Conservation (phyloP, 2,329 filamentous ascomycete species). For the Fusarium tjaetaba region DNA sequence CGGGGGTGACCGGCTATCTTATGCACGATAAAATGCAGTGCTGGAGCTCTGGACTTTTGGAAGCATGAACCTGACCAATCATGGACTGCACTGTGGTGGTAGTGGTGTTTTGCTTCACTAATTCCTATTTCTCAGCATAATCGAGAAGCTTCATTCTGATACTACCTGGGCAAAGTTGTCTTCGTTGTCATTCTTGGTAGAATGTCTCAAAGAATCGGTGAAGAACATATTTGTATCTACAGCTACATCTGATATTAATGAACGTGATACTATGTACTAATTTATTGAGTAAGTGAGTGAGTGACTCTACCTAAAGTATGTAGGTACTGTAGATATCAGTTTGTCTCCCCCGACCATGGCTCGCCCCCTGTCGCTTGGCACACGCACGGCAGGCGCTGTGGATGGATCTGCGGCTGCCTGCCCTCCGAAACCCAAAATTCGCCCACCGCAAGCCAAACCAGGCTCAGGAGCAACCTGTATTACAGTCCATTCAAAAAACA, state of each 20-base stretch:
- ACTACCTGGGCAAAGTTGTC: not conserved
- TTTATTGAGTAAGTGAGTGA: not conserved
- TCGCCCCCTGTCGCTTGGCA: constrained; percentile 23
- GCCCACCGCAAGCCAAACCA: constrained; percentile 14
- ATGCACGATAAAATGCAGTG: constrained; percentile 34
- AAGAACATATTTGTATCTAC: not conserved
- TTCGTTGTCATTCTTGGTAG: not conserved
- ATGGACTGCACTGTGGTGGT: not conserved
- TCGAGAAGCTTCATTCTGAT: not conserved
- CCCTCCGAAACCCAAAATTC: constrained; percentile 33
- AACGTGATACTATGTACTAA: not conserved
- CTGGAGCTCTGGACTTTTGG: constrained; percentile 17
- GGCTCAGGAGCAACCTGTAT: not conserved
- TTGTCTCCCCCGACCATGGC: not conserved
- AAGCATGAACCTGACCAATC: constrained; percentile 20
- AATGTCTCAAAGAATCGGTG: not conserved
- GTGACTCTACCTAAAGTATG: not conserved
- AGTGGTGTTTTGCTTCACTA: constrained; percentile 34
- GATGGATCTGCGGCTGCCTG: constrained; percentile 29
- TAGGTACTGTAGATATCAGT: not conserved
- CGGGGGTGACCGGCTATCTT: constrained; percentile 22
- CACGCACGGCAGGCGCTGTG: constrained; percentile 10
- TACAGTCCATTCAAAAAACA: constrained; percentile 23
- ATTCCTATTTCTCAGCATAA: constrained; percentile 35
- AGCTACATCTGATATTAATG: too few species aligned